Evolutionary conservation across 768 basidiomycete genomes (phyloP).

Genomic region (Leccinum pellstonianum): DNA sequence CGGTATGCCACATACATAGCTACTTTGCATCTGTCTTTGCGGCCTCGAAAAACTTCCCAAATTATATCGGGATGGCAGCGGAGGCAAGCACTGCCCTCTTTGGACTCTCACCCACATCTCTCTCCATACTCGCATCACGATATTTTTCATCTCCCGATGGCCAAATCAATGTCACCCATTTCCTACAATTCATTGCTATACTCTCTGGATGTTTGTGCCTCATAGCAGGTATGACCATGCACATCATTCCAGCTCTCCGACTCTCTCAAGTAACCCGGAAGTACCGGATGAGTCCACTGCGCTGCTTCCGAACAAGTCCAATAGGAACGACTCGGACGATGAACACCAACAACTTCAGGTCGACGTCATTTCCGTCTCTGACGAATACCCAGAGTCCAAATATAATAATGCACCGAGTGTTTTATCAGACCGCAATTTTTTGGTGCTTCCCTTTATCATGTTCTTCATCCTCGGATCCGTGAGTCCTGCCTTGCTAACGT

Average conservation of each 20-base stretch:
- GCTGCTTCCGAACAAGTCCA: constrained; percentile 30
- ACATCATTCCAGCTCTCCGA: constrained; percentile 8
- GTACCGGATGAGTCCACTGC: constrained; percentile 29
- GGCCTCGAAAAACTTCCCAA: constrained; percentile 68
- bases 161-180: constrained; percentile 48
- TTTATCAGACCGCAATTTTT: constrained; percentile 58
- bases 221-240: constrained; percentile 49
- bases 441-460: constrained; percentile 55
- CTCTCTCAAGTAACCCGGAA: constrained; percentile 15
- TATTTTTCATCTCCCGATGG: constrained; percentile 53
- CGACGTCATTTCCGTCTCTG: constrained; percentile 23
- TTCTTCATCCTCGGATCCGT: constrained; percentile 64
- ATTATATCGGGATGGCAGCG: constrained; percentile 61
- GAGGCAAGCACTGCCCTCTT: constrained; percentile 71
- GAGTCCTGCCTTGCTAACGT: constrained; percentile 29
- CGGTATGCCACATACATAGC: constrained; percentile 23
- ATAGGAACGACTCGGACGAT: constrained; percentile 4
- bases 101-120: constrained; percentile 77
- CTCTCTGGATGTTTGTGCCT: constrained; percentile 55
- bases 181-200: constrained; percentile 56
- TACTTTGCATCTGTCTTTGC: constrained; percentile 77
- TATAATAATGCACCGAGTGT: constrained; percentile 40
- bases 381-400: constrained; percentile 17
- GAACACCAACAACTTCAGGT: constrained; percentile 15
- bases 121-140: constrained; percentile 60